A percentile compares a stretch with the other conserved stretches of the same genome.
These are phyloP conservation scores for Artomyces pyxidatus DNA, from an alignment of 768 basidiomycete genomes.

Conservation along the genomic window DNA sequence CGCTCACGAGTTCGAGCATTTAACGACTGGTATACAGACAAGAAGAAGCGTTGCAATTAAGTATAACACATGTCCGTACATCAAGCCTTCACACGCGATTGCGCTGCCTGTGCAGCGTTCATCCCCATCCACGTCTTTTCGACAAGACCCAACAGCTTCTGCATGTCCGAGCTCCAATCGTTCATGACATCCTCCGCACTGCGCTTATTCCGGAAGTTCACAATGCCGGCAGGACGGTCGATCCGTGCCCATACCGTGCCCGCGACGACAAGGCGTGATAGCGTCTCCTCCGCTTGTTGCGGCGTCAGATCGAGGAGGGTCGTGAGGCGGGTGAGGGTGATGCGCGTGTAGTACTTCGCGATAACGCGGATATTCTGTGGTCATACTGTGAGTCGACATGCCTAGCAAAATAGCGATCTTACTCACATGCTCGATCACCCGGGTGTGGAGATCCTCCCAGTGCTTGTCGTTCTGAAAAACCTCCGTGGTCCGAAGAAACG, in stretches of 20 bases:
- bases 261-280: conserved; percentile 85
- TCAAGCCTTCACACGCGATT: conserved; percentile 49
- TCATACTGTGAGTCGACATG: conserved; percentile 3
- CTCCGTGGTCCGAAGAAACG: conserved; percentile 67
- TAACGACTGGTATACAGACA: conserved; percentile 2
- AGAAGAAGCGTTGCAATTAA: background rate
- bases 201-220: conserved; percentile 78
- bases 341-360: conserved; percentile 90
- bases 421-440: conserved; percentile 94
- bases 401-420: background rate
- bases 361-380: conserved; percentile 91
- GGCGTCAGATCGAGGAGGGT: conserved; percentile 78
- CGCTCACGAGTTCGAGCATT: no score
- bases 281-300: conserved; percentile 79
- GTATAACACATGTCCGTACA: background rate
- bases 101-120: conserved; percentile 83
- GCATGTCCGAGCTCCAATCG: conserved; percentile 97
- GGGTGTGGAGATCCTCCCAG: conserved; percentile 93
- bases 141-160: conserved; percentile 79
- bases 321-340: conserved; percentile 76
- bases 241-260: conserved; percentile 91
- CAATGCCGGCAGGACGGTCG: conserved; percentile 84
- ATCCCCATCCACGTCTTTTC: conserved; percentile 99
- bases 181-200: conserved; percentile 93
- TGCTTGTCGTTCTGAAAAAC: conserved; percentile 75